These are phyloP conservation scores for Lecanicillium sp. DNA, from an alignment of 2,329 filamentous ascomycete species.

Conservation along the genomic window DNA sequence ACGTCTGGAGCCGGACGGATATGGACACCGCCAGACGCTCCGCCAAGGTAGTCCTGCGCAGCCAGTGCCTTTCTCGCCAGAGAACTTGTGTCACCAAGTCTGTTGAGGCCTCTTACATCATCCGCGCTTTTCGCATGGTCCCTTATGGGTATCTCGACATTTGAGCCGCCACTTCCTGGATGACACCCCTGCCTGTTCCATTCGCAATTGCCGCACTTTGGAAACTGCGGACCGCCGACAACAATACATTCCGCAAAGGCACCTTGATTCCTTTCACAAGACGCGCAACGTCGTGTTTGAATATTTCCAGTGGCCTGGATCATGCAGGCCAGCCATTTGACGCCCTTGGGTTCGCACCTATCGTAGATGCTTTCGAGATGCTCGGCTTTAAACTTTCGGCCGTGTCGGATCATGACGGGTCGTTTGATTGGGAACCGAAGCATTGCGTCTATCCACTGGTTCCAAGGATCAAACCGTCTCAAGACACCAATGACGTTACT, in stretches of 20 bases:
- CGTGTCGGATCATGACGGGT: constrained; percentile 31
- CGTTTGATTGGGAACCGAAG: constrained; percentile 28
- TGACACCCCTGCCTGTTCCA: constrained; percentile 35
- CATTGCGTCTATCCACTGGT: constrained; percentile 31
- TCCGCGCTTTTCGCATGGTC: too few species aligned
- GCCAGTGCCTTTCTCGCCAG: constrained; percentile 1
- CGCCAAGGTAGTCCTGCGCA: constrained; percentile 5
- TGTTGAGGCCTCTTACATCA: too few species aligned
- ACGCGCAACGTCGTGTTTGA: constrained; percentile 29
- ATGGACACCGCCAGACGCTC: too few species aligned
- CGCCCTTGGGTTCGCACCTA: constrained; percentile 30
- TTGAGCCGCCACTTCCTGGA: constrained; percentile 11
- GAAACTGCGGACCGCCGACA: constrained; percentile 31
- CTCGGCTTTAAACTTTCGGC: constrained; percentile 30
- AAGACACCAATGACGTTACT: constrained; percentile 30
- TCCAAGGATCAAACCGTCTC: constrained; percentile 26
- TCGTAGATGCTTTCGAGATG: constrained; percentile 33
- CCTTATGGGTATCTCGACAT: too few species aligned
- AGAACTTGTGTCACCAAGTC: too few species aligned
- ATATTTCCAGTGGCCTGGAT: constrained; percentile 40
- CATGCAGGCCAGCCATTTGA: constrained; percentile 40
- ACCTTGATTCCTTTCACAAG: constrained; percentile 33
- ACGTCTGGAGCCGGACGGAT: too few species aligned
- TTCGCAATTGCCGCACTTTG: constrained; percentile 42
- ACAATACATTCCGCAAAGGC: constrained; percentile 37